Percentiles rank a stretch among this genome's conserved stretches.
Conservation (phyloP, 768 basidiomycete genomes). For the Amanita inopinata region DNA sequence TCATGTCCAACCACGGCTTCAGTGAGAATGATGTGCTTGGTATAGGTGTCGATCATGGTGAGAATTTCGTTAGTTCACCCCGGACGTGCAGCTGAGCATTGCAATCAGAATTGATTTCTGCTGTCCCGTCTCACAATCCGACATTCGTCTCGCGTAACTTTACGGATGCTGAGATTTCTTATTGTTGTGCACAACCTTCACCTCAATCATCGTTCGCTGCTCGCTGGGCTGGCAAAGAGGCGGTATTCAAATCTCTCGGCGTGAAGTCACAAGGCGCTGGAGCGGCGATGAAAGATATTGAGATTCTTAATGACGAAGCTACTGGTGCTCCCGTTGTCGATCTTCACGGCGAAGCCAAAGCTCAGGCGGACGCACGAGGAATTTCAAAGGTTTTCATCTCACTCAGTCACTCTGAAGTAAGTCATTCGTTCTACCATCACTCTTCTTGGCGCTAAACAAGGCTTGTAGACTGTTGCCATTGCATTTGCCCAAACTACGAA, state of each 20-base stretch:
- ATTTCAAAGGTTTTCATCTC: slow-evolving; percentile 73
- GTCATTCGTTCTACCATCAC: slow-evolving; percentile 17
- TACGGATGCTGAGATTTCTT: slow-evolving; percentile 77
- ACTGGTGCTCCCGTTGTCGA: slow-evolving; percentile 72
- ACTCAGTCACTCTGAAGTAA: slow-evolving; percentile 86
- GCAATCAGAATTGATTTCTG: slow-evolving; percentile 72
- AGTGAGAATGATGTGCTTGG: slow-evolving; percentile 42
- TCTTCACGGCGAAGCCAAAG: slow-evolving; percentile 73
- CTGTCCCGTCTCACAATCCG: slow-evolving; percentile 82
- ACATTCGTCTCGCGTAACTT: slow-evolving; percentile 90
- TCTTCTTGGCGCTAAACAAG: slow-evolving; percentile 12
- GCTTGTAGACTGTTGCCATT: slow-evolving; percentile 63
- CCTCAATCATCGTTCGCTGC: slow-evolving; percentile 88
- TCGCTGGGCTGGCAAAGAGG: slow-evolving; percentile 97
- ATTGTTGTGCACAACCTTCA: slow-evolving; percentile 83
- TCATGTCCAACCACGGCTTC: slow-evolving; percentile 30
- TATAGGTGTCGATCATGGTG: slow-evolving; percentile 86
- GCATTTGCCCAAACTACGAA: slow-evolving; percentile 75
- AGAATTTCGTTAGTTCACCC: slow-evolving; percentile 13
- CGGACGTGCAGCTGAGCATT: slow-evolving; percentile 8
- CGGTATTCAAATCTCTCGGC: slow-evolving; percentile 91
- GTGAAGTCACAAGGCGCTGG: slow-evolving; percentile 86
- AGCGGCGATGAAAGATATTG: slow-evolving; percentile 95
- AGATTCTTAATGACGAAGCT: slow-evolving; percentile 66
- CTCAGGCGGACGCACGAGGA: slow-evolving; percentile 61